These are phyloP conservation scores for Trichophyton simii DNA, from an alignment of 2,329 filamentous ascomycete genomes.

Conservation along the genomic window DNA sequence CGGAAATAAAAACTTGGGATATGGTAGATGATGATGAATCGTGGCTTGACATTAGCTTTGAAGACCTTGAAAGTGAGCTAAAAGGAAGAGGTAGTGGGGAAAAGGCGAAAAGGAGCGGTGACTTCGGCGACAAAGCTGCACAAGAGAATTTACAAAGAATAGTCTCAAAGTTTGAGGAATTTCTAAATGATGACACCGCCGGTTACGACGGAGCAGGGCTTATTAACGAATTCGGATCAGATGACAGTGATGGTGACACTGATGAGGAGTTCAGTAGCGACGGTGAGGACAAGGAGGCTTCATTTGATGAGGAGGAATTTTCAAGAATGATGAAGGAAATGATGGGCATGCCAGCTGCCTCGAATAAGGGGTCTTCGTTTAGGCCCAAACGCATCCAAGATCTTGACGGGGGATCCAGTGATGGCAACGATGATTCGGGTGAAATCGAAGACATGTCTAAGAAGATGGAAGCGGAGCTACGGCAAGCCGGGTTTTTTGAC, in stretches of 20 bases:
- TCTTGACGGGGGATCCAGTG: conserved; percentile 22
- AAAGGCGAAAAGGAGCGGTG: conserved; percentile 16
- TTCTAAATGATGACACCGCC: conserved; percentile 73
- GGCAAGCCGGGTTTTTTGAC: conserved; percentile 33
- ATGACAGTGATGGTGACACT: conserved; percentile 37
- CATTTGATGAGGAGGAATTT: conserved; percentile 77
- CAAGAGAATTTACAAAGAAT: conserved; percentile 65
- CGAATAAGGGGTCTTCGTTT: conserved; percentile 15
- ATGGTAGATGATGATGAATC: conserved; percentile 66
- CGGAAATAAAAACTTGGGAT: conserved; percentile 61
- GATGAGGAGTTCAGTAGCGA: conserved; percentile 46
- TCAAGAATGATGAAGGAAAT: conserved; percentile 80
- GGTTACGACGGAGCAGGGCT: conserved; percentile 67
- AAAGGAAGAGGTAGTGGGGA: conserved; percentile 32
- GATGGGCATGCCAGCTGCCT: conserved; percentile 55
- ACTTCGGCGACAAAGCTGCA: conserved; percentile 35
- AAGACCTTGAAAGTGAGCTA: conserved; percentile 76
- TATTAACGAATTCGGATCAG: conserved; percentile 52
- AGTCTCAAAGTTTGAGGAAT: conserved; percentile 84
- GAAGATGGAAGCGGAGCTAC: conserved; percentile 38
- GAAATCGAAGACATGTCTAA: conserved; percentile 33
- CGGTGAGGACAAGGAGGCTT: conserved; percentile 60
- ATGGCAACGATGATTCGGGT: conserved; percentile 44
- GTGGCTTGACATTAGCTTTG: conserved; percentile 86
- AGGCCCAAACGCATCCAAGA: conserved; percentile 5